Conservation (phyloP, 2,329 filamentous ascomycete species). For the Sarocladium kiliense region DNA sequence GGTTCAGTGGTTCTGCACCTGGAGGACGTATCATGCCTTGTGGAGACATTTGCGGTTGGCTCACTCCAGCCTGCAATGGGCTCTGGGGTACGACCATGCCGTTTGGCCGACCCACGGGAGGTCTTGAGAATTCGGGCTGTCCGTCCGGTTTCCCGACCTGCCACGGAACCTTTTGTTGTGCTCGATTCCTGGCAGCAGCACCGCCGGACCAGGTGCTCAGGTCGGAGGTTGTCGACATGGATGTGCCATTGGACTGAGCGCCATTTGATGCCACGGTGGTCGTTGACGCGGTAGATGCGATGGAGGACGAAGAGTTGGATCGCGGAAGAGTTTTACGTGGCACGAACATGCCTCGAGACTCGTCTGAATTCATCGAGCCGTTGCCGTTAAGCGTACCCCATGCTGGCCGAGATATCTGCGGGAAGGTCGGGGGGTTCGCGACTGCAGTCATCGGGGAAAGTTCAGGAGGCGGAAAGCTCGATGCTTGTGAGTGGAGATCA, state of each 20-base stretch:
- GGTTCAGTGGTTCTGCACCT: constrained; percentile 51
- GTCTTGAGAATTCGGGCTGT: constrained; percentile 42
- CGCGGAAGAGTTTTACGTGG: constrained; percentile 82
- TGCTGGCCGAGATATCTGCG: constrained; percentile 59
- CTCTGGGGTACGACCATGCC: constrained; percentile 31
- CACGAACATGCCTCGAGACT: constrained; percentile 82
- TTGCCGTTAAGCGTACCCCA: constrained; percentile 56
- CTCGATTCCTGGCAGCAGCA: constrained; percentile 44
- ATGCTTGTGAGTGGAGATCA: constrained; percentile 17
- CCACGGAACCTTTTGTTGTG: constrained; percentile 47
- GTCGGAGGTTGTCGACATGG: constrained; percentile 41
- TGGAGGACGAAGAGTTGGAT: constrained; percentile 71
- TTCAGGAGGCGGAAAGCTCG: constrained; percentile 17
- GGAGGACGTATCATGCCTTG: constrained; percentile 54
- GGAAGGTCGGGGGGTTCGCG: constrained; percentile 58
- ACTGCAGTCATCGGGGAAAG: constrained; percentile 60
- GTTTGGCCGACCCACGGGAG: constrained; percentile 37
- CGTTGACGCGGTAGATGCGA: constrained; percentile 55
- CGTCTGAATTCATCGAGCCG: constrained; percentile 74
- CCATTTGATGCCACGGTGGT: constrained; percentile 60
- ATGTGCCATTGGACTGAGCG: constrained; percentile 57
- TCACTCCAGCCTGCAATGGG: constrained; percentile 24
- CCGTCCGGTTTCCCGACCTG: constrained; percentile 41
- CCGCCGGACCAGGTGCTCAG: constrained; percentile 41
- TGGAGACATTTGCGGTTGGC: constrained; percentile 32